Percentiles rank a stretch among this genome's conserved stretches.
Evolutionary conservation across 1,284 basidiomycete species (phyloP).

Genomic region (Gymnopus androsaceus): DNA sequence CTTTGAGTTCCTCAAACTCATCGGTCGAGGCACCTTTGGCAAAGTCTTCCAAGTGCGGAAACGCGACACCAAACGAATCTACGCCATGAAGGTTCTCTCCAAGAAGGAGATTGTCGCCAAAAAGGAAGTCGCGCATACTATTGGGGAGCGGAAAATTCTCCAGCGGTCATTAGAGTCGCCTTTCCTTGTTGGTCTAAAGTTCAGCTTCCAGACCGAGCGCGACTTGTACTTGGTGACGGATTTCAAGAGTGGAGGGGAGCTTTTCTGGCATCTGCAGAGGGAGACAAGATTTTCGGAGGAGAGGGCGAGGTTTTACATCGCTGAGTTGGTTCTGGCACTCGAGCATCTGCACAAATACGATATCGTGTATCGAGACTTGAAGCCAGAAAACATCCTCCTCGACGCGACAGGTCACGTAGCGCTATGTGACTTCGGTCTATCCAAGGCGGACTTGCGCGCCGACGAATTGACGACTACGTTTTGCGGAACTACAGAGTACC

Average conservation of each 20-base stretch:
- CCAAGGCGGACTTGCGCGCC: constrained; percentile 91
- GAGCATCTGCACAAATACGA: constrained; percentile 97
- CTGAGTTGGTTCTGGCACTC: constrained; percentile 90
- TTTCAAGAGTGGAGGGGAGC: constrained; percentile 98
- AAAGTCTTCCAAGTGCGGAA: constrained; percentile 99
- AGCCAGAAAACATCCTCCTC: constrained; percentile 96
- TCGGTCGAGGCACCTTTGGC: constrained; percentile 98
- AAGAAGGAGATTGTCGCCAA: constrained; percentile 99
- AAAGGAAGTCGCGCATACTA: constrained; percentile 99
- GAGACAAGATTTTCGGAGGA: constrained; percentile 94
- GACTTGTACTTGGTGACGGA: constrained; percentile 98
- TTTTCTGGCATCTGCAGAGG: constrained; percentile 97
- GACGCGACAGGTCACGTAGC: constrained; percentile 97
- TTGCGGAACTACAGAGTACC: constrained; percentile 96
- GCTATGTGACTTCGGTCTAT: constrained; percentile 95
- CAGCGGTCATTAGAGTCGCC: constrained; percentile 93
- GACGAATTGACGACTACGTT: constrained; percentile 98
- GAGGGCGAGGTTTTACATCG: constrained; percentile 92
- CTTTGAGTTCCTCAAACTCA: constrained; percentile 98
- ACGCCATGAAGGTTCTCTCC: constrained; percentile 99
- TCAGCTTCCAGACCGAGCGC: constrained; percentile 95
- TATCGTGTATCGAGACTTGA: constrained; percentile 96
- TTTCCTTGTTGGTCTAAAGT: constrained; percentile 98
- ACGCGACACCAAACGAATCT: constrained; percentile 96
- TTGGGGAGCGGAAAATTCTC: constrained; percentile 98